These are phyloP conservation scores for Penicillium sp. DNA, from an alignment of 2,329 filamentous ascomycete genomes.

Conservation along the genomic window DNA sequence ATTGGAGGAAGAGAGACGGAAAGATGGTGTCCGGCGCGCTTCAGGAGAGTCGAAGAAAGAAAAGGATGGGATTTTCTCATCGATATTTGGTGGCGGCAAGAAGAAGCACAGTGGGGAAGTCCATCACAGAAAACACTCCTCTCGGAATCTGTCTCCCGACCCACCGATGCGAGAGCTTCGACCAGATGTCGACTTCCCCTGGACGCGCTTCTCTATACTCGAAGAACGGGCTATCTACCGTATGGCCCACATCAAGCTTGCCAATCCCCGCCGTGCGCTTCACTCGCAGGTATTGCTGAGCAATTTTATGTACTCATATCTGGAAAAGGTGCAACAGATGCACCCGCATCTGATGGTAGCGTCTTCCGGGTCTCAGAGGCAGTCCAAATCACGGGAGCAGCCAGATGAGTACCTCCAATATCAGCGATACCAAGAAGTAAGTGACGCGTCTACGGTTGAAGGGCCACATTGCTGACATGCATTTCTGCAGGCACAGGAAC, in stretches of 20 bases:
- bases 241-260: slow-evolving; percentile 97
- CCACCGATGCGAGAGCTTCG: slow-evolving; percentile 67
- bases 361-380: slow-evolving; percentile 68
- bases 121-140: slow-evolving; percentile 66
- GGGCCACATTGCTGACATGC: slow-evolving; percentile 6
- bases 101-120: slow-evolving; percentile 77
- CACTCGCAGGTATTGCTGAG: slow-evolving; percentile 93
- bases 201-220: slow-evolving; percentile 89
- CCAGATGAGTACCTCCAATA: slow-evolving; percentile 44
- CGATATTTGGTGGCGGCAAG: slow-evolving; percentile 84
- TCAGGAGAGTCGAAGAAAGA: slow-evolving; percentile 70
- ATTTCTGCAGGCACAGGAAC: slow-evolving; percentile 19
- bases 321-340: slow-evolving; percentile 98
- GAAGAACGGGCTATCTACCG: slow-evolving; percentile 96
- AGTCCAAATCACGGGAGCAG: slow-evolving; percentile 38
- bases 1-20: slow-evolving; percentile 66
- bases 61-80: slow-evolving; percentile 89
- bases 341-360: slow-evolving; percentile 92
- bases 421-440: slow-evolving; percentile 46
- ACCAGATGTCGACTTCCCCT: slow-evolving; percentile 91
- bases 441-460: slow-evolving; percentile 6
- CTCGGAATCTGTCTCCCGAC: slow-evolving; percentile 75
- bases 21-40: slow-evolving; percentile 70
- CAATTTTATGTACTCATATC: slow-evolving; percentile 99
- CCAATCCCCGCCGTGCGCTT: slow-evolving; percentile 87